Percentiles rank a stretch among this genome's conserved stretches.
These are phyloP conservation scores for Monascus purpureus DNA, from an alignment of 495 filamentous ascomycete genomes.

Conservation along the genomic window DNA sequence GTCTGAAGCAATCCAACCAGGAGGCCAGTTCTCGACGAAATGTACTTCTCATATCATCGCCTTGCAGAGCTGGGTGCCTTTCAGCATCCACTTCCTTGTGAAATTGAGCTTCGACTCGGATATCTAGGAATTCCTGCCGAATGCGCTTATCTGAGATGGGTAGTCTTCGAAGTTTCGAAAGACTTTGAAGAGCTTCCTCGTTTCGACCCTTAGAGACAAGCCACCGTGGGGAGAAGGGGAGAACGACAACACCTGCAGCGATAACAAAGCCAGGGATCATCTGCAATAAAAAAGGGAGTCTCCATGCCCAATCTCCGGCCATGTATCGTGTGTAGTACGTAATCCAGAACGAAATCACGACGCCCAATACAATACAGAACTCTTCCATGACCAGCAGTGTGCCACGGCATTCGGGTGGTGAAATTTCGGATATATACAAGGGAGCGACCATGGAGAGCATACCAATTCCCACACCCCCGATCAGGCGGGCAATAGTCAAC, in stretches of 20 bases:
- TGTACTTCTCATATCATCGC: conserved; percentile 12
- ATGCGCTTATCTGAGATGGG: conserved; percentile 27
- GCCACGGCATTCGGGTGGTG: conserved; percentile 40
- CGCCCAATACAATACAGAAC: conserved; percentile 40
- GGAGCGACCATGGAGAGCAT: conserved; percentile 41
- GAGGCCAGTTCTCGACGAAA: conserved; percentile 29
- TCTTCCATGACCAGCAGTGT: conserved; percentile 41
- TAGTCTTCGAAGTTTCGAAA: conserved; percentile 31
- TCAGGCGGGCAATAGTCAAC: conserved; percentile 43
- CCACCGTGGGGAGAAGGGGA: conserved; percentile 43
- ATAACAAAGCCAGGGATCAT: conserved; percentile 35
- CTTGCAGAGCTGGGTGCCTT: conserved; percentile 31
- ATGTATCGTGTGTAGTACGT: conserved; percentile 42
- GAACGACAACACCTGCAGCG: conserved; percentile 25
- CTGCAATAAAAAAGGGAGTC: conserved; percentile 37
- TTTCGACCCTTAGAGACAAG: conserved; percentile 34
- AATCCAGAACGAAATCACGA: conserved; percentile 43
- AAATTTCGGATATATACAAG: conserved; percentile 44
- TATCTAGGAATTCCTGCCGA: conserved; percentile 35
- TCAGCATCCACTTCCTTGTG: conserved; percentile 31
- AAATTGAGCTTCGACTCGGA: conserved; percentile 35
- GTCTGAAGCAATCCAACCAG: conserved; percentile 34
- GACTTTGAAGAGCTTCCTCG: conserved; percentile 31
- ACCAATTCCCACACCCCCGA: conserved; percentile 48
- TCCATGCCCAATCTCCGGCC: conserved; percentile 35